Evolutionary conservation across 2,329 filamentous ascomycete species (phyloP).

Genomic region (Pestalotiopsis sp.): DNA sequence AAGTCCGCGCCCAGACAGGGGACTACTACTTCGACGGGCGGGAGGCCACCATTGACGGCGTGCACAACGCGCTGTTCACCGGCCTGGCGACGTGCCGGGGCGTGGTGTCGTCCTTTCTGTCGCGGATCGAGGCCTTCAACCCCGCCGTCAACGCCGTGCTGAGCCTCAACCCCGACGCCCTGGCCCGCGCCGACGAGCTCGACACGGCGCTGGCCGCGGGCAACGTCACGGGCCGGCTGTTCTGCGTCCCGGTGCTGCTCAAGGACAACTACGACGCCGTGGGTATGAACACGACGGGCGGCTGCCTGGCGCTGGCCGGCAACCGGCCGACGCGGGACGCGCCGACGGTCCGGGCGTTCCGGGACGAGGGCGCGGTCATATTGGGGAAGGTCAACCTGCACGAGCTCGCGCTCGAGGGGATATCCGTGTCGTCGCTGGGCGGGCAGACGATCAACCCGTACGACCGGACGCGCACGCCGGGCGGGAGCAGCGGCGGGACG

Average conservation of each 20-base stretch:
- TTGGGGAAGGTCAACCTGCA: conserved; percentile 65
- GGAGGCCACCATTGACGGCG: conserved; percentile 60
- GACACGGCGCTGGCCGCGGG: conserved; percentile 48
- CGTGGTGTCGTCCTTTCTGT: conserved; percentile 57
- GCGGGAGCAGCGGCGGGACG: conserved; percentile 65
- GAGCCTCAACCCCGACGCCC: conserved; percentile 47
- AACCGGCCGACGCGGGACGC: conserved; percentile 50
- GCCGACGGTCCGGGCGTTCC: conserved; percentile 51
- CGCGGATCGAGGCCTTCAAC: conserved; percentile 60
- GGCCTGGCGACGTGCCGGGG: conserved; percentile 55
- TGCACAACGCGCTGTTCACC: conserved; percentile 58
- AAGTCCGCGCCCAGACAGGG: not conserved
- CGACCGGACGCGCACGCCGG: conserved; percentile 62
- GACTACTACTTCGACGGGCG: conserved; percentile 48
- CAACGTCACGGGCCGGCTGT: conserved; percentile 54
- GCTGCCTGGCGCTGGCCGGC: conserved; percentile 49
- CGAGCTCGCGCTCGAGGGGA: conserved; percentile 65
- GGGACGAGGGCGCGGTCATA: conserved; percentile 56
- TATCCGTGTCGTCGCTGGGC: conserved; percentile 63
- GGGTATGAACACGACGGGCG: conserved; percentile 60
- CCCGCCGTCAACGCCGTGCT: conserved; percentile 60
- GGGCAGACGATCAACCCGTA: conserved; percentile 70
- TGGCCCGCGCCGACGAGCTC: conserved; percentile 48
- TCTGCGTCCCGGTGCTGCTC: conserved; percentile 63
- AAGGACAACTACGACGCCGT: conserved; percentile 67